Conservation (phyloP, 805 yeast species). For the Zygoascus biomembranicola region DNA sequence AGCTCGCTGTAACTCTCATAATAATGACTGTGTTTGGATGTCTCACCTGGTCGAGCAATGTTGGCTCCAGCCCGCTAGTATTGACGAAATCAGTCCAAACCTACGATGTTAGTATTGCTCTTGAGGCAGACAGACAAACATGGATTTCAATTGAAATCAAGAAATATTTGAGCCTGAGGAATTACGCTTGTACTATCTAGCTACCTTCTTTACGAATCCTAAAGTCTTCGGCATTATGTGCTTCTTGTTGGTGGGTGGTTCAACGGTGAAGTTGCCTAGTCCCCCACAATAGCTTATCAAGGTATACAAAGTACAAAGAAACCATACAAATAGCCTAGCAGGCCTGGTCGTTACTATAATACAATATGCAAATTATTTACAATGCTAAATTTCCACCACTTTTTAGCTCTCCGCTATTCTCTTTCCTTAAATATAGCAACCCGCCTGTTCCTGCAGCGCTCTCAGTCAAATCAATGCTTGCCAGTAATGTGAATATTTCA, state of each 20-base stretch:
- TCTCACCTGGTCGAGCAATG: constrained; percentile 21
- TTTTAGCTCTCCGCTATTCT: neutral
- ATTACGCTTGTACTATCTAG: neutral
- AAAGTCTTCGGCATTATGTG: constrained; percentile 3
- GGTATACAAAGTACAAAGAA: neutral
- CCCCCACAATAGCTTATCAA: neutral
- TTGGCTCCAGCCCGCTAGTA: constrained; percentile 26
- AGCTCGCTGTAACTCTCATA: no score
- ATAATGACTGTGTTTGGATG: neutral
- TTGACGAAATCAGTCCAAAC: constrained; percentile 25
- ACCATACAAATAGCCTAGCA: neutral
- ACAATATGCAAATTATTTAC: neutral
- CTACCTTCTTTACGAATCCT: constrained; percentile 4
- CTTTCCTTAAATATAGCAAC: neutral
- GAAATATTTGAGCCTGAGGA: neutral
- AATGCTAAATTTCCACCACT: neutral
- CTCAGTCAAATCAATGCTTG: constrained; percentile 3
- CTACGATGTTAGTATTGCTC: constrained; percentile 6
- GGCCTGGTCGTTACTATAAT: neutral
- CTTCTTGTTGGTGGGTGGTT: neutral
- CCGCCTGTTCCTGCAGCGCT: constrained; percentile 1
- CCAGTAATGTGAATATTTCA: constrained; percentile 3
- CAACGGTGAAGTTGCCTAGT: neutral
- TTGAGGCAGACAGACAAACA: no score
- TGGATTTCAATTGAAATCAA: neutral